A percentile compares a stretch with the other conserved stretches of the same genome.
phyloP scores from a whole-genome alignment of 352 stramenopile species.

The Pythium inflatum region DNA sequence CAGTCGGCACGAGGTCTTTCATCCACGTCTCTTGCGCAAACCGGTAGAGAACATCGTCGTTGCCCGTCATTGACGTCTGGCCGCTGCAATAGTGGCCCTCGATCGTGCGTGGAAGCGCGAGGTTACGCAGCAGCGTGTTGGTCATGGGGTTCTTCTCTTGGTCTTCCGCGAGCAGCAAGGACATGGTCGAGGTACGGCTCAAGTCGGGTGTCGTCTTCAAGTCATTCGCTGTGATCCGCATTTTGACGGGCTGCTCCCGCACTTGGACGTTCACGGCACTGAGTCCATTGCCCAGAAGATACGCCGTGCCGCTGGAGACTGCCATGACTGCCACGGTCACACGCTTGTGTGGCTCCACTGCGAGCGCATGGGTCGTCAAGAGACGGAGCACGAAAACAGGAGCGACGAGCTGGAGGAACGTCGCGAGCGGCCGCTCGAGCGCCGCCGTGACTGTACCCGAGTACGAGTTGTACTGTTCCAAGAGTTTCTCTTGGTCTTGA shows the following conservation, averaged over 20 bases:
- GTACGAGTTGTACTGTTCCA: constrained; percentile 1
- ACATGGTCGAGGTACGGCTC: background rate
- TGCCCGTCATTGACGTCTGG: too few relatives aligned
- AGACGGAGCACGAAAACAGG: background rate
- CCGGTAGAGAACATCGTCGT: background rate
- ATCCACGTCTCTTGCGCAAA: background rate
- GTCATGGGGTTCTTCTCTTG: background rate
- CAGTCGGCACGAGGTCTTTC: background rate
- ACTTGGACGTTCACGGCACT: constrained; percentile 5
- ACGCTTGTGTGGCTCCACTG: too few relatives aligned
- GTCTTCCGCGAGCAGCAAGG: background rate
- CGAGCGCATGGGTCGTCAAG: background rate
- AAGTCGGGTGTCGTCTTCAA: background rate
- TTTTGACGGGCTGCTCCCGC: background rate
- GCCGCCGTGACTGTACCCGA: background rate
- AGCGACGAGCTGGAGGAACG: background rate
- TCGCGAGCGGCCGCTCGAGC: background rate
- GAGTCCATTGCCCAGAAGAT: background rate
- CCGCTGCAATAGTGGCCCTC: too few relatives aligned
- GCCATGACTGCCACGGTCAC: background rate
- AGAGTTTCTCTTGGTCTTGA: background rate
- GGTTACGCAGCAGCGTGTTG: constrained; percentile 13
- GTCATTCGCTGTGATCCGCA: background rate
- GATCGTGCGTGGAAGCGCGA: background rate
- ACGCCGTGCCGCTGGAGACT: background rate